These are phyloP conservation scores for Pleurotus cornucopiae DNA, from an alignment of 768 basidiomycete species.

Conservation along the genomic window DNA sequence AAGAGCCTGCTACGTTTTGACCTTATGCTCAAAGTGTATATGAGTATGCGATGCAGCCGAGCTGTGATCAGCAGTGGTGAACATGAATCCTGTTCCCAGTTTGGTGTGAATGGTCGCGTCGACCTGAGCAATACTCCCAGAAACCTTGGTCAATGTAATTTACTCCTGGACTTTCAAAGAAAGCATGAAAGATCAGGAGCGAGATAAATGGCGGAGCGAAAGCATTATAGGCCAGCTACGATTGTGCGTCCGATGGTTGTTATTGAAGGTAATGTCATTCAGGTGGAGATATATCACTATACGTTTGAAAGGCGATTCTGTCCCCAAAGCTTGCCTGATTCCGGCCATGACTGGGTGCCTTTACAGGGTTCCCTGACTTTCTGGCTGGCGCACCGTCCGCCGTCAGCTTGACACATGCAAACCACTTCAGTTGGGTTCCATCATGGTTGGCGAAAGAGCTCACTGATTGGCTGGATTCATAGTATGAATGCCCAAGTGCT, in stretches of 20 bases:
- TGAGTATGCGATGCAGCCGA: no score
- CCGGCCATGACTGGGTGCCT: slow-evolving; percentile 51
- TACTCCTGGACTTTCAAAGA: neutral
- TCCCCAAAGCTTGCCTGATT: slow-evolving; percentile 33
- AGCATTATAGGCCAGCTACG: neutral
- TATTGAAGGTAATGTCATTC: no score
- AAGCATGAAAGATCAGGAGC: neutral
- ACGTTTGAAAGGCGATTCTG: neutral
- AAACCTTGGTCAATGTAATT: no score
- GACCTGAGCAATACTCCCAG: neutral
- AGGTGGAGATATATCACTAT: neutral
- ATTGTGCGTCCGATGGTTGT: neutral
- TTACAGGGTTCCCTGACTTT: slow-evolving; percentile 55
- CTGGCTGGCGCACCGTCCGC: slow-evolving; percentile 24
- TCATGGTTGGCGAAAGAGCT: slow-evolving; percentile 24
- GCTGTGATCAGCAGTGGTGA: no score
- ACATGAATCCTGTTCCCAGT: no score
- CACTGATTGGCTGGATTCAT: slow-evolving; percentile 35
- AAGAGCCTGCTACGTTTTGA: neutral
- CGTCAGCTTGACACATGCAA: slow-evolving; percentile 6
- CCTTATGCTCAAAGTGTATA: no score
- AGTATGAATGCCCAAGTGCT: slow-evolving; percentile 36
- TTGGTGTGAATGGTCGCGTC: no score
- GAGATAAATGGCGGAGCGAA: no score
- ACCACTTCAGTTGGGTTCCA: neutral